phyloP scores from a whole-genome alignment of 2,329 filamentous ascomycete species.

The Botrytis hyacinthi region DNA sequence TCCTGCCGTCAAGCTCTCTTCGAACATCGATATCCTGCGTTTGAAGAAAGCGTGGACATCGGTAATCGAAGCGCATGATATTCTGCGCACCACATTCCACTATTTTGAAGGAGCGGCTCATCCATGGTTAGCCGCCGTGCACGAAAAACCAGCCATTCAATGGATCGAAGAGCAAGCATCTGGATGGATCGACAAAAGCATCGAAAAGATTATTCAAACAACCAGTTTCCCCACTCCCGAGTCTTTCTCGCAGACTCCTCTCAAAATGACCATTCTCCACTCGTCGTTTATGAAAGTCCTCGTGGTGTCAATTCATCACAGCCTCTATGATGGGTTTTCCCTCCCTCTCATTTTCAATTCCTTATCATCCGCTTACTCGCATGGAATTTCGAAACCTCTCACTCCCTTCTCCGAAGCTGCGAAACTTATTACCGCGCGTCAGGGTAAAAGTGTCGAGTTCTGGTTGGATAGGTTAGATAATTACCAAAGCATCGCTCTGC shows the following conservation, averaged over 20 bases:
- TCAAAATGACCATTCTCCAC: background rate
- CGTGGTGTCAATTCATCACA: slow-evolving; percentile 54
- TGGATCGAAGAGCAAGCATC: background rate
- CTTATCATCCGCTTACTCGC: background rate
- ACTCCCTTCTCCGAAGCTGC: background rate
- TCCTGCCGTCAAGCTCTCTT: slow-evolving; percentile 25
- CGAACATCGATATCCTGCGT: slow-evolving; percentile 24
- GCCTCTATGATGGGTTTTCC: slow-evolving; percentile 55
- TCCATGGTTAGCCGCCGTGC: slow-evolving; percentile 27
- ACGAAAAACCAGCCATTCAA: background rate
- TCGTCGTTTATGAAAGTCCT: slow-evolving; percentile 38
- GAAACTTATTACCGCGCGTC: slow-evolving; percentile 1
- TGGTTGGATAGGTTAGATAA: background rate
- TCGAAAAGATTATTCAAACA: background rate
- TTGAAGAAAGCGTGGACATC: slow-evolving; percentile 35
- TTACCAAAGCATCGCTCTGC: background rate
- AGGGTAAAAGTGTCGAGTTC: slow-evolving; percentile 6
- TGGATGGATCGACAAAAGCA: background rate
- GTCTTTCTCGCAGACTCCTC: slow-evolving; percentile 7
- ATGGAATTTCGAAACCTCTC: background rate
- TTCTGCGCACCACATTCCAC: slow-evolving; percentile 37
- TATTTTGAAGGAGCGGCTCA: background rate
- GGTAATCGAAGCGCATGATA: slow-evolving; percentile 31
- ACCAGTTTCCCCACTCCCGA: slow-evolving; percentile 20
- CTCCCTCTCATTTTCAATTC: slow-evolving; percentile 34